Evolutionary conservation across 306 rosid genomes (phyloP), one percentile per base, ranked within the genome.

Genomic region (Elaeagnus macrophylla): DNA sequence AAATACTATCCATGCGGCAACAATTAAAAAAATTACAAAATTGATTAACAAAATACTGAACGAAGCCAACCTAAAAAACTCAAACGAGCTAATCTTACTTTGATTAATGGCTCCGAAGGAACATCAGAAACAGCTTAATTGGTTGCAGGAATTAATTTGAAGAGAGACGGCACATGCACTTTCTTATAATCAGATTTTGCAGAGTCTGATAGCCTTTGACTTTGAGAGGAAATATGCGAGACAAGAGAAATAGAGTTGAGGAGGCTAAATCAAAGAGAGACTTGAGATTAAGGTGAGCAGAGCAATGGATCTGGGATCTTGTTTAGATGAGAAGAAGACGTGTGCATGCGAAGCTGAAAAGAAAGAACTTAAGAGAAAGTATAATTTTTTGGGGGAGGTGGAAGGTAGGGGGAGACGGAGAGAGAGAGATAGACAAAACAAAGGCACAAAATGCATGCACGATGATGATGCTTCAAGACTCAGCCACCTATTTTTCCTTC

Each of bases 401-500:
- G 37, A 56, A n/a, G n/a, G n/a, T n/a, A n/a, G 36, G 41, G 47
- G 43, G 60, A 51, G 49, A 49, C 46, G 56, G 61, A 68, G 58
- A 73, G 70, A 60, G 50, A 64, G 66, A 57, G 52, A 68, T n/a
- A n/a, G n/a, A n/a, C n/a, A n/a, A n/a, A n/a, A n/a, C n/a, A n/a
- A 67, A 73, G 68, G 77, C 72, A 77, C 75, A 70, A 81, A 89
- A 81, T 81, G 97, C 97, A 89, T 89, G 97, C 97, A 89, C 95
- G 97, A 87, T 80, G 94, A 85, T 89, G 73, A 82, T 75, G 79
- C 95, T 89, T 85, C 84, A 89, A 85, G 97, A 75, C 97, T 83
- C 81, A 54, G 87, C 94, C 78, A 85, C 72, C 89, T 60, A 39
- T 49, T 57, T 69, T 57, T 57, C 17, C 59, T 60, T 17, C 40